Base-by-base conservation (phyloP, 2,329 filamentous ascomycete genomes). In the Tolypocladium album region DNA sequence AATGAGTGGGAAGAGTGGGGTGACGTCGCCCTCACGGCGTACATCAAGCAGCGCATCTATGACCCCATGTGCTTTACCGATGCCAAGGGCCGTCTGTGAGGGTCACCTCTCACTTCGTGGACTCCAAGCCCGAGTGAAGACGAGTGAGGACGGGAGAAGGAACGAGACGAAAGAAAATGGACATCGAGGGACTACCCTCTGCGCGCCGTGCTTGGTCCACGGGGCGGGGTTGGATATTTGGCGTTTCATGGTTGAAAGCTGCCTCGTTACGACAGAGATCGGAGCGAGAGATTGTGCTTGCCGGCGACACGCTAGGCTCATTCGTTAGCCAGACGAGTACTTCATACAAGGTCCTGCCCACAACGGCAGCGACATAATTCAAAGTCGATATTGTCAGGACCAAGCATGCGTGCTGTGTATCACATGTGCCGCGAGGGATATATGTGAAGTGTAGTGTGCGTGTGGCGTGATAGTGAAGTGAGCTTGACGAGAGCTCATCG, bases 1-100 rank as follows among this genome's bases (percentile, higher is more conserved):
- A 75, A 85, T 62, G 84, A 87, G 72, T 91, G 87, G 83, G 84
- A 88, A 74, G 85, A 87, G 73, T 87, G 84, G 84, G 84, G 84
- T 58, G 84, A 87, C 67, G 82, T 85, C 43, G 81, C 82, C 59
- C 74, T 88, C 66, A 82, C 76, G 50, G 77, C 78, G 62, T 87
- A 72, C 74, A 87, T 88, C 75, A 82, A 82, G 78, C 74, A 79
- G 65, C 77, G 73, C 65, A 77, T 86, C 65, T 88, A 88, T 68
- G 79, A 87, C 68, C 85, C 85, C n/a, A 65, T 72, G 59, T 74
- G 71, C 68, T 77, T 77, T 62, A 67, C 65, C 40, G 75, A 76
- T 59, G 65, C 71, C 22, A 70, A 68, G 62, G 67, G 66, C 31
- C 69, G 67, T 60, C 65, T 75, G 63, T 76, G 50, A 61, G n/a